phyloP scores from a whole-genome alignment of 768 basidiomycete genomes.

The Termitomyces heimii region DNA sequence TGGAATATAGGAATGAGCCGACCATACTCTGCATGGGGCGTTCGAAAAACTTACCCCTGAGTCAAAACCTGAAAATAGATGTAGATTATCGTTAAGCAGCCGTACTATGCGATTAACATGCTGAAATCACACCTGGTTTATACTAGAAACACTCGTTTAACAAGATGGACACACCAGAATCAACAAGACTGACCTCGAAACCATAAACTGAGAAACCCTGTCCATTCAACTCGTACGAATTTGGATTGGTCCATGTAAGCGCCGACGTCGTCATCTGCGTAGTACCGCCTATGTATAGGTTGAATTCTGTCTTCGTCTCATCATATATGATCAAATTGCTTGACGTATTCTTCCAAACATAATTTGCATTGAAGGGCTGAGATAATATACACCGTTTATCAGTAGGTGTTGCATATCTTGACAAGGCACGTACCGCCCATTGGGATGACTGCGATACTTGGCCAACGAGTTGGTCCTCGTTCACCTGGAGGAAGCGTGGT shows the following conservation, averaged over 20 bases:
- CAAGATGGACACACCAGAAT: not conserved
- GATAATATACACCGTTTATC: not conserved
- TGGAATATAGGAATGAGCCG: not conserved
- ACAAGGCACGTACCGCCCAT: constrained; percentile 56
- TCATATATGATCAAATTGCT: constrained; percentile 55
- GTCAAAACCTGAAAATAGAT: constrained; percentile 47
- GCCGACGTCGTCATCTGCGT: constrained; percentile 80
- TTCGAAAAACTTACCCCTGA: constrained; percentile 39
- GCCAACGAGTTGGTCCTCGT: constrained; percentile 34
- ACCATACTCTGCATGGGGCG: not conserved
- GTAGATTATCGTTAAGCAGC: not conserved
- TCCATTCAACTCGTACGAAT: constrained; percentile 58
- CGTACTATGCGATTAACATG: not conserved
- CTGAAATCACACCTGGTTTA: constrained; percentile 26
- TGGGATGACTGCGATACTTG: constrained; percentile 84
- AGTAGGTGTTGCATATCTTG: not conserved
- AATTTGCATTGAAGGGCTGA: constrained; percentile 72
- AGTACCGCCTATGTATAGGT: constrained; percentile 61
- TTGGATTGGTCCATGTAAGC: constrained; percentile 57
- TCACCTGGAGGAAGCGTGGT: constrained; percentile 31
- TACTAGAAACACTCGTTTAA: constrained; percentile 23
- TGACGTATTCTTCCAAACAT: constrained; percentile 60
- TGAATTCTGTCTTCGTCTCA: constrained; percentile 45
- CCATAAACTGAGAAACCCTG: constrained; percentile 72
- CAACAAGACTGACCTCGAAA: constrained; percentile 49